phyloP scores from a whole-genome alignment of 192 early-diverging fungal species.

The Lobosporangium transversale region DNA sequence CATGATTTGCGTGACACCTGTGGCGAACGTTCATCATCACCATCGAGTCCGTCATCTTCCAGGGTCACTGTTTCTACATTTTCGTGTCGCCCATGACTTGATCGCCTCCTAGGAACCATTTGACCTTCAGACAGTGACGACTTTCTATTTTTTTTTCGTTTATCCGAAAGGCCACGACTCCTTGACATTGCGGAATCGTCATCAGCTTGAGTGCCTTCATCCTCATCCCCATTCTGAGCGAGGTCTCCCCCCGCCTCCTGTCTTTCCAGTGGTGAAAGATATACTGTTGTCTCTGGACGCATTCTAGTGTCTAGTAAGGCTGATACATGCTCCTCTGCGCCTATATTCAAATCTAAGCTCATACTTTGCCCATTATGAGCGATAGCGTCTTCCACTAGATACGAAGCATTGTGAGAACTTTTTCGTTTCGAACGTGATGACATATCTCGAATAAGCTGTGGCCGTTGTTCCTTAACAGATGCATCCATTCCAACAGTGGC shows the following conservation, averaged over 20 bases:
- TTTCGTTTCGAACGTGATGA: constrained; percentile 21
- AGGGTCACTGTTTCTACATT: neutral
- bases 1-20: constrained; percentile 27
- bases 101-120: constrained; percentile 4
- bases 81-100: constrained; percentile 18
- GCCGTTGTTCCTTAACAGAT: neutral
- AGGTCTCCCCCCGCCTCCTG: neutral
- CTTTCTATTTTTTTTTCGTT: constrained; percentile 10
- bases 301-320: too few species aligned
- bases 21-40: constrained; percentile 42
- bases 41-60: constrained; percentile 7
- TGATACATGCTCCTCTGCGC: too few species aligned
- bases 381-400: too few species aligned
- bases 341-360: too few species aligned
- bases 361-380: too few species aligned
- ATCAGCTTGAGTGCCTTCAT: constrained; percentile 1
- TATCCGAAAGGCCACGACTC: neutral
- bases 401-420: constrained; percentile 33
- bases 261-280: constrained; percentile 4
- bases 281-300: neutral
- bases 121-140: constrained; percentile 19
- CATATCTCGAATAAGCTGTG: constrained; percentile 2
- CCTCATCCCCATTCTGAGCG: neutral
- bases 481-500: neutral
- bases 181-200: constrained; percentile 6